These are phyloP conservation scores for Claviceps citrina DNA, from an alignment of 2,329 filamentous ascomycete genomes.

Conservation along the genomic window DNA sequence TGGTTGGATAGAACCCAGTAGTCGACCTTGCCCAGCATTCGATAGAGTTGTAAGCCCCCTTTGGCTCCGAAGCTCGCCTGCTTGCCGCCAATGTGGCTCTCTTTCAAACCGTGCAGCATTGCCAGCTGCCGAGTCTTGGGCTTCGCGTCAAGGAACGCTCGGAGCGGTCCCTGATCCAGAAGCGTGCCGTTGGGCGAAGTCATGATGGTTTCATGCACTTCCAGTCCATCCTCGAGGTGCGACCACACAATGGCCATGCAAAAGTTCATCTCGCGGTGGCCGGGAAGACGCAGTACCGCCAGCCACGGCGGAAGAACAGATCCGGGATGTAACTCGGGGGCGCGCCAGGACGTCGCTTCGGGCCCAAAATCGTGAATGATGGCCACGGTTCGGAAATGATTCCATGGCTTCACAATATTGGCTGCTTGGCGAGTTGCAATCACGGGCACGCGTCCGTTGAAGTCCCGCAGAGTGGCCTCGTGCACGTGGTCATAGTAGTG, in stretches of 20 bases:
- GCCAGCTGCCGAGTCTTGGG: conserved; percentile 6
- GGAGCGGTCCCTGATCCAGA: conserved; percentile 2
- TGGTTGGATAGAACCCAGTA: conserved; percentile 7
- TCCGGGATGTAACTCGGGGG: conserved; percentile 2
- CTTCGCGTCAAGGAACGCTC: conserved; percentile 5
- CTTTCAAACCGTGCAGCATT: conserved; percentile 6
- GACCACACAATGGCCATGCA: conserved; percentile 7
- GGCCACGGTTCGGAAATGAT: conserved; percentile 6
- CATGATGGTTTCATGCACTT: conserved; percentile 5
- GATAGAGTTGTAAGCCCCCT: conserved; percentile 4
- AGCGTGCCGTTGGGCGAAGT: conserved; percentile 6
- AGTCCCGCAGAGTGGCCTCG: conserved; percentile 6
- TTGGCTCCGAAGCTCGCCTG: conserved; percentile 6
- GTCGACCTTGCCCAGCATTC: conserved; percentile 3
- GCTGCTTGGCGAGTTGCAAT: conserved; percentile 6
- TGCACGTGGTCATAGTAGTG: conserved; percentile 7
- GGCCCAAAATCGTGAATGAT: conserved; percentile 2
- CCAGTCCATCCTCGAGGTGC: background rate
- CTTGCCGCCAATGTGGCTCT: conserved; percentile 7
- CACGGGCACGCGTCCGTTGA: conserved; percentile 5
- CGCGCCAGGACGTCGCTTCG: conserved; percentile 3
- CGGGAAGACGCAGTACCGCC: conserved; percentile 6
- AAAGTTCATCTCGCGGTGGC: conserved; percentile 8
- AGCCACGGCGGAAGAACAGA: conserved; percentile 5
- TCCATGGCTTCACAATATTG: conserved; percentile 7